Evolutionary conservation across 257 asterid species (phyloP), one percentile per base, ranked within the genome.

Genomic region (Salvia rosmarinus): DNA sequence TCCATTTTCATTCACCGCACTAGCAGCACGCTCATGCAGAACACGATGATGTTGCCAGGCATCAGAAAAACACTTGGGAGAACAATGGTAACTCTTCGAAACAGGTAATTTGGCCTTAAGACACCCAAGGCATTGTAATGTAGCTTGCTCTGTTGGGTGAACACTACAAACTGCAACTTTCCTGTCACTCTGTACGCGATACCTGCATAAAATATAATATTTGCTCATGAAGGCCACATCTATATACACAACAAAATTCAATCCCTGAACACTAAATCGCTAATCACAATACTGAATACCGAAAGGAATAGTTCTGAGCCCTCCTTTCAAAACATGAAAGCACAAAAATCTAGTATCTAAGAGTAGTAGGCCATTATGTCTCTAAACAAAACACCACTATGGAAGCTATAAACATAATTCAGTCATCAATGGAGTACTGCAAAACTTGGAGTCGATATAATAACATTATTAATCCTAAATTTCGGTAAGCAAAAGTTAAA

Each of bases 41-140:
- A 77, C 87, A 46, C 98, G 97, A 71, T 95, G 99, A 76, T 95
- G 96, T 57, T 80, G 93, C 99, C 99, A 95, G 62, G 99, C 95
- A 84, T 85, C 93, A 0, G 95, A 80, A 76, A 87, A 95, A 75
- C 99, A 95, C 80, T 95, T 91, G 5, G 97, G 75, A 10, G 97
- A 84, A 75, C 99, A 95, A 72, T 95, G 98, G 75, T 95, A 91
- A 78, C 99, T 95, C 88, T 89, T 89, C 19, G 90, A 49, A 50
- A 87, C 74, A 19, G 98, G 92, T 71, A 91, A 67, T 81, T 95
- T 95, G 37, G 95, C 96, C 83, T 95, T 91, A 57, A 95, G 82
- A 78, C 99, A 95, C 60, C 92, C 90, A 44, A 95, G 79, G 83
- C 99, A 95, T 79, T 95, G 99, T 69, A 91, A 73, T 44, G 97